Evolutionary conservation across 1,139 yeast species (phyloP).

Genomic region (Nakaseomyces bracarensis): DNA sequence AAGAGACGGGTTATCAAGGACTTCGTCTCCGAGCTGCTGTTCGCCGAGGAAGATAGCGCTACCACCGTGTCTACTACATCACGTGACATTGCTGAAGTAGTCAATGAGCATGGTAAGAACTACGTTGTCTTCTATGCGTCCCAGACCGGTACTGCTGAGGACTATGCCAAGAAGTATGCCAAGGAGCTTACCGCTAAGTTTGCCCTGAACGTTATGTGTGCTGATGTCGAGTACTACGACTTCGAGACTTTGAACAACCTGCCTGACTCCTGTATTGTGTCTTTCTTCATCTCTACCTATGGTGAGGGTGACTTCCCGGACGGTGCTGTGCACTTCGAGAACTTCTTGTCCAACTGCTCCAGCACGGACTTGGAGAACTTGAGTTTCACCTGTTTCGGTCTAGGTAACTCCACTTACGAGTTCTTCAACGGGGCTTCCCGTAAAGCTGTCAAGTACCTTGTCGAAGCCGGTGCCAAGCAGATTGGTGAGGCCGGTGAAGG

Average conservation of each 20-base stretch:
- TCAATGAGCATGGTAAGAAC: slow-evolving; percentile 59
- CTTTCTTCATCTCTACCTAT: slow-evolving; percentile 82
- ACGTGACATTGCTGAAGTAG: slow-evolving; percentile 57
- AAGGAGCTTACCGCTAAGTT: slow-evolving; percentile 80
- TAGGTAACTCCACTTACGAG: slow-evolving; percentile 91
- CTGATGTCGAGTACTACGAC: slow-evolving; percentile 82
- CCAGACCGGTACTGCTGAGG: slow-evolving; percentile 99
- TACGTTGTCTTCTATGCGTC: slow-evolving; percentile 85
- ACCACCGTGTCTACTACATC: slow-evolving; percentile 28
- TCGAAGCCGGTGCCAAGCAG: slow-evolving; percentile 55
- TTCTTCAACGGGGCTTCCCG: slow-evolving; percentile 79
- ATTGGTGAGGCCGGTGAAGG: slow-evolving; percentile 79
- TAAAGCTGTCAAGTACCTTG: slow-evolving; percentile 43
- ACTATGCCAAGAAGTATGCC: slow-evolving; percentile 82
- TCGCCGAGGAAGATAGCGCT: slow-evolving; percentile 28
- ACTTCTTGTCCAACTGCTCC: slow-evolving; percentile 43
- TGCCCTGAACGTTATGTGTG: slow-evolving; percentile 66
- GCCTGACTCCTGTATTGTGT: slow-evolving; percentile 43
- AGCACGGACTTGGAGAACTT: slow-evolving; percentile 57
- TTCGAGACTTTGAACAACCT: slow-evolving; percentile 63
- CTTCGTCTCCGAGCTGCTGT: slow-evolving; percentile 7
- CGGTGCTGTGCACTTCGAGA: slow-evolving; percentile 68
- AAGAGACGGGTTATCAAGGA: slow-evolving; percentile 10
- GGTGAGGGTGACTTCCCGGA: slow-evolving; percentile 99
- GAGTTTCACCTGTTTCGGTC: slow-evolving; percentile 71